These are phyloP conservation scores for Xylariomycetidae sp. DNA, from an alignment of 2,329 filamentous ascomycete species.

Conservation along the genomic window DNA sequence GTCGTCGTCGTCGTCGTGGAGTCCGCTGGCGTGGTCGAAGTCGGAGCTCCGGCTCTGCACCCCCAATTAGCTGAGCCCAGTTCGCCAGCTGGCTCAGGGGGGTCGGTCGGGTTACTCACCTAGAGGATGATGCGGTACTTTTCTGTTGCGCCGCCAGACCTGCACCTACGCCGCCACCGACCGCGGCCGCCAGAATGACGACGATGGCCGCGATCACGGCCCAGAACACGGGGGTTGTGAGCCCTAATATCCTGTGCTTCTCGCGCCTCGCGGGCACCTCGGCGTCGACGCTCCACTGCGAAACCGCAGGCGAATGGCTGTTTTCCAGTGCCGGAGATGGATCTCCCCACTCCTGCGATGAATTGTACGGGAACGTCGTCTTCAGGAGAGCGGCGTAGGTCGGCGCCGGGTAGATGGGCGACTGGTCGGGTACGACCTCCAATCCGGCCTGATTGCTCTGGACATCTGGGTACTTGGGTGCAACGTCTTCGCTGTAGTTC, in stretches of 20 bases:
- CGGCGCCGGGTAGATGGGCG: slow-evolving; percentile 14
- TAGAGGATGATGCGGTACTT: too few relatives aligned
- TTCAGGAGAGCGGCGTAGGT: too few relatives aligned
- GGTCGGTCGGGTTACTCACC: too few relatives aligned
- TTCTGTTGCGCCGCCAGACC: slow-evolving; percentile 15
- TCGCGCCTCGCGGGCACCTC: slow-evolving; percentile 5
- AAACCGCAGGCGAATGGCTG: neutral
- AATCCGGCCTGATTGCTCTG: slow-evolving; percentile 11
- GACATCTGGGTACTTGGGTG: slow-evolving; percentile 8
- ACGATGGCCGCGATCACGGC: slow-evolving; percentile 13
- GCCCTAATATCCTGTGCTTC: too few relatives aligned
- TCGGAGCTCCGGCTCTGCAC: too few relatives aligned
- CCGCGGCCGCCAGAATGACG: slow-evolving; percentile 16
- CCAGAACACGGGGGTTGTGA: slow-evolving; percentile 21
- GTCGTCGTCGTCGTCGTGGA: slow-evolving; percentile 2
- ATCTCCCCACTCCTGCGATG: neutral
- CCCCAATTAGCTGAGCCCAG: neutral
- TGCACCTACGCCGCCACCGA: slow-evolving; percentile 20
- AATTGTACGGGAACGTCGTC: slow-evolving; percentile 4
- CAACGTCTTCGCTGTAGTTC: too few relatives aligned
- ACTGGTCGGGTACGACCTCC: slow-evolving; percentile 17
- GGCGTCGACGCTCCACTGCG: too few relatives aligned
- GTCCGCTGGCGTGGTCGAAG: too few relatives aligned
- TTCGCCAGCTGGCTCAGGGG: slow-evolving; percentile 3
- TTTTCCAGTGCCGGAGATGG: neutral